A percentile compares a stretch with the other conserved stretches of the same genome.
Evolutionary conservation across 2,329 filamentous ascomycete genomes (phyloP).

Genomic region (Nigrograna mackinnonii): DNA sequence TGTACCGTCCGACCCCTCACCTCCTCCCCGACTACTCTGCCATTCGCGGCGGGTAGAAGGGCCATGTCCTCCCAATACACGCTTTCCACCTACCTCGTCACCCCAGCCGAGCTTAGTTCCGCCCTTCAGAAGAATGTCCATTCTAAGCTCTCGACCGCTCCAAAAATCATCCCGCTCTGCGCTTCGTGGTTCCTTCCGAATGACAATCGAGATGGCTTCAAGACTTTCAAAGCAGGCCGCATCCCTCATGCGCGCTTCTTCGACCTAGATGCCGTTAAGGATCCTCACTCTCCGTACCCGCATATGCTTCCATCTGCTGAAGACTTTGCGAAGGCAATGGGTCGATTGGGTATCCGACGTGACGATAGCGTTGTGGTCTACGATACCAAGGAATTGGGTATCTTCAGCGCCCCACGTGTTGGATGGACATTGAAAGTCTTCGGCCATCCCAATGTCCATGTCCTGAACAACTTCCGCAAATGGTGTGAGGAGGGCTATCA

Average conservation of each 20-base stretch:
- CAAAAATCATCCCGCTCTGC: slow-evolving; percentile 85
- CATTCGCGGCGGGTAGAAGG: slow-evolving; percentile 19
- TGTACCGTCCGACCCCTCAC: slow-evolving; percentile 25
- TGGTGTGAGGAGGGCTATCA: slow-evolving; percentile 86
- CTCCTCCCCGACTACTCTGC: slow-evolving; percentile 8
- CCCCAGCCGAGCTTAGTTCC: slow-evolving; percentile 78
- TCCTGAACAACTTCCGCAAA: slow-evolving; percentile 94
- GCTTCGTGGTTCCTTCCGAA: slow-evolving; percentile 97
- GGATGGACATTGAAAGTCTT: slow-evolving; percentile 93
- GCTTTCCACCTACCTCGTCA: slow-evolving; percentile 83
- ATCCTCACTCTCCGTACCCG: slow-evolving; percentile 85
- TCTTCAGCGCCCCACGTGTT: slow-evolving; percentile 91
- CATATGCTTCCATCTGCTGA: slow-evolving; percentile 91
- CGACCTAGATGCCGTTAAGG: slow-evolving; percentile 89
- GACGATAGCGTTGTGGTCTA: slow-evolving; percentile 95
- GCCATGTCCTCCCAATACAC: slow-evolving; percentile 33
- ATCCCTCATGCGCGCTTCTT: slow-evolving; percentile 95
- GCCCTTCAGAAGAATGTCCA: slow-evolving; percentile 82
- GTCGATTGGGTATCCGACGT: slow-evolving; percentile 79
- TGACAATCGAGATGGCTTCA: slow-evolving; percentile 78
- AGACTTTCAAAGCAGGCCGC: slow-evolving; percentile 79
- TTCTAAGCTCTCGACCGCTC: slow-evolving; percentile 77
- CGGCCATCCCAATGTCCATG: slow-evolving; percentile 83
- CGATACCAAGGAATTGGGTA: slow-evolving; percentile 85
- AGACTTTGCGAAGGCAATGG: slow-evolving; percentile 86